Percentiles rank a stretch among this genome's conserved stretches.
Evolutionary conservation across 148 eudicot genomes (phyloP).

Genomic region (Chenopodium formosanum): DNA sequence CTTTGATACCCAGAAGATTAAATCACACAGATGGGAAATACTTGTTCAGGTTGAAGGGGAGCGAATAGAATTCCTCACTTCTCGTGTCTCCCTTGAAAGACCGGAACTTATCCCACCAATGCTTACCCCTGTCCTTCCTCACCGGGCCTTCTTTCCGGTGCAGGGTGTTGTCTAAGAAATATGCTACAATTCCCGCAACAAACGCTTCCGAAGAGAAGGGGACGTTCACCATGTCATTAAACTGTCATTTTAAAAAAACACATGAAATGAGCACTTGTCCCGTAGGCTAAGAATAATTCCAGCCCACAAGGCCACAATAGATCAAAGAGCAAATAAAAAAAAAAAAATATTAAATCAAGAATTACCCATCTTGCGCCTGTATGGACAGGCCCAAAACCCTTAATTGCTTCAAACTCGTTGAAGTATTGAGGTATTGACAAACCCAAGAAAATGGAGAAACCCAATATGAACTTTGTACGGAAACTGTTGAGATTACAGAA

Average conservation of each 20-base stretch:
- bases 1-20: neutral
- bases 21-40: conserved; percentile 83
- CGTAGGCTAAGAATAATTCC: neutral
- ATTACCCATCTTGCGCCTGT: conserved; percentile 84
- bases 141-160: conserved; percentile 49
- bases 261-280: neutral
- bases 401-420: conserved; percentile 67
- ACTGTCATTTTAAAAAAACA: conserved; percentile 41
- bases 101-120: conserved; percentile 96
- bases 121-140: conserved; percentile 85
- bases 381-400: conserved; percentile 82
- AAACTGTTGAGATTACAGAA: conserved; percentile 96
- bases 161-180: conserved; percentile 86
- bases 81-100: conserved; percentile 66
- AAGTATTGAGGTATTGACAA: conserved; percentile 85
- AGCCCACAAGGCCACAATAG: neutral
- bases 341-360: neutral
- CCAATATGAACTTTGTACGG: conserved; percentile 82
- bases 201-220: conserved; percentile 93
- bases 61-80: conserved; percentile 90
- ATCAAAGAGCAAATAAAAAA: neutral
- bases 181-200: conserved; percentile 77
- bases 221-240: conserved; percentile 83
- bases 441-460: conserved; percentile 83
- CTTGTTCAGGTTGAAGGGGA: conserved; percentile 88